A percentile compares a stretch with the other conserved stretches of the same genome.
Evolutionary conservation across 139 green algal species (phyloP).

Genomic region (Raphidocelis subcapitata): DNA sequence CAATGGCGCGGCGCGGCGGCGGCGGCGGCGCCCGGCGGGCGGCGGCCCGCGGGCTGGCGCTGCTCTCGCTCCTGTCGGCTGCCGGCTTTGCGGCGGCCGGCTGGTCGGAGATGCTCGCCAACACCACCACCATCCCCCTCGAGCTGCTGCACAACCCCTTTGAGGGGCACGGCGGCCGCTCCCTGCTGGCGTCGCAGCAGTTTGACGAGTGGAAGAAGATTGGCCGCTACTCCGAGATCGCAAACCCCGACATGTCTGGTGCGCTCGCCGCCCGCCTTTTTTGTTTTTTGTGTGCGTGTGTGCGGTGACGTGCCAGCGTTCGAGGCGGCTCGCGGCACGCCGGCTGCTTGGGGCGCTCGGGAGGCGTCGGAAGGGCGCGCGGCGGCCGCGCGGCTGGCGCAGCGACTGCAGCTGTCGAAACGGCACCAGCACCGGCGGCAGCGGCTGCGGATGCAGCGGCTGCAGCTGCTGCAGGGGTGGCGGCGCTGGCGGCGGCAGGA

Average conservation of each 20-base stretch:
- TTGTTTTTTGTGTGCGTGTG: not conserved
- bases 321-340: not conserved
- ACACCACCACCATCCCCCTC: no score
- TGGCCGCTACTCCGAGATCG: constrained; percentile 11
- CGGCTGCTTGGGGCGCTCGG: no score
- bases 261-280: not conserved
- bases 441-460: not conserved
- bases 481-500: not conserved
- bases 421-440: not conserved
- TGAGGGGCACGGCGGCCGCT: constrained; percentile 1
- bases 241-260: constrained; percentile 22
- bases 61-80: no score
- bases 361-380: no score
- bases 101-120: no score
- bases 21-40: no score
- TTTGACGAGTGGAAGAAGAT: not conserved
- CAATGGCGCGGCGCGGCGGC: no score
- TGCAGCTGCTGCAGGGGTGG: not conserved
- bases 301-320: not conserved
- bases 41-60: no score
- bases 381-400: no score
- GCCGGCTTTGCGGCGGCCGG: no score
- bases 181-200: not conserved
- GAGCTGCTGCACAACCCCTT: no score
- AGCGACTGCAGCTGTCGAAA: not conserved